Conservation (phyloP, 108 stramenopile genomes). For the Conticribra weissflogii region DNA sequence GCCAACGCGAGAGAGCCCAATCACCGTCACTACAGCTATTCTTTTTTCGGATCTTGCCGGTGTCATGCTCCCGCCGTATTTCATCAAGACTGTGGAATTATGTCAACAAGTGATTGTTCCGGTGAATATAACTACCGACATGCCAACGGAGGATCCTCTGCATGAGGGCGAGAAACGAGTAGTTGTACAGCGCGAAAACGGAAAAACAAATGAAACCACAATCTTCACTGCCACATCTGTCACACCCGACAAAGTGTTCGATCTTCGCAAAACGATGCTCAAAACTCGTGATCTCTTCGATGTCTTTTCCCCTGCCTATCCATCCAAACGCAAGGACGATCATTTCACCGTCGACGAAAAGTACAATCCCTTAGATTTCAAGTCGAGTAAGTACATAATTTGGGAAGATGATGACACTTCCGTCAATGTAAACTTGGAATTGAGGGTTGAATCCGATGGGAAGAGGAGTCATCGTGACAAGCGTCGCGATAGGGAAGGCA, state of each 20-base stretch:
- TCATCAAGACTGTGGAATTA: slow-evolving; percentile 38
- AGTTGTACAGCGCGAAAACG: not conserved
- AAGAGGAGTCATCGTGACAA: not conserved
- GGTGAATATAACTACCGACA: not conserved
- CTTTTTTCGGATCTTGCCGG: slow-evolving; percentile 40
- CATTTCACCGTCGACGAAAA: slow-evolving; percentile 9
- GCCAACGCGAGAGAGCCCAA: not conserved
- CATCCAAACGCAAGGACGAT: slow-evolving; percentile 8
- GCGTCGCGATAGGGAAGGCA: not conserved
- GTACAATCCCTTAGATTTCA: not conserved
- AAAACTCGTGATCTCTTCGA: slow-evolving; percentile 48
- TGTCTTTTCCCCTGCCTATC: slow-evolving; percentile 48
- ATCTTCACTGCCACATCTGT: slow-evolving; percentile 12
- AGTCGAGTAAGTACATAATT: not conserved
- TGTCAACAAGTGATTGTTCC: slow-evolving; percentile 32
- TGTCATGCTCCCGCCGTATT: slow-evolving; percentile 38
- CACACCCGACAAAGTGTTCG: slow-evolving; percentile 26
- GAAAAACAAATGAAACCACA: slow-evolving; percentile 4
- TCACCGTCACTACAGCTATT: slow-evolving; percentile 4
- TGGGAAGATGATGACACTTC: not conserved
- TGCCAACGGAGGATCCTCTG: not conserved
- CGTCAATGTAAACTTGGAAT: slow-evolving; percentile 2
- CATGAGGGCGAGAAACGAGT: not conserved
- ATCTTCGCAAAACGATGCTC: slow-evolving; percentile 38
- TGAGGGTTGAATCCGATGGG: slow-evolving; percentile 10